Percentiles rank a stretch among this genome's conserved stretches.
These are phyloP conservation scores for Cutaneotrichosporon cavernicola DNA, from an alignment of 1,284 basidiomycete genomes.

Conservation along the genomic window DNA sequence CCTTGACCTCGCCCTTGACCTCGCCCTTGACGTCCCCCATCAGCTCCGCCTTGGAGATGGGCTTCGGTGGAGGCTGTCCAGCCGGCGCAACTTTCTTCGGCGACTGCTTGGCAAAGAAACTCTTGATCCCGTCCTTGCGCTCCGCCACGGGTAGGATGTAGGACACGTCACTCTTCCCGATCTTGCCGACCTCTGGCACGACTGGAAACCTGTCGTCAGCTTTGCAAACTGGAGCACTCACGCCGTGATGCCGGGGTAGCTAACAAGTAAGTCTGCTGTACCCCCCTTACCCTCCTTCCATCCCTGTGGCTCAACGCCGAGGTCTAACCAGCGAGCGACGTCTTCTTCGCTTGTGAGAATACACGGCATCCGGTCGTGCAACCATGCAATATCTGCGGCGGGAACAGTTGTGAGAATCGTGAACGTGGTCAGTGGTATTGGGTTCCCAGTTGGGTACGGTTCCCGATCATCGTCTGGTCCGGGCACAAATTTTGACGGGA, in stretches of 20 bases:
- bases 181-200: slow-evolving; percentile 84
- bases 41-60: slow-evolving; percentile 1
- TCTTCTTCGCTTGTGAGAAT: slow-evolving; percentile 67
- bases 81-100: slow-evolving; percentile 28
- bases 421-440: slow-evolving; percentile 71
- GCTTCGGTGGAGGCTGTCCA: neutral
- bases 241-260: slow-evolving; percentile 74
- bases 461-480: slow-evolving; percentile 34
- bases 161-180: slow-evolving; percentile 74
- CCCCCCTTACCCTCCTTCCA: slow-evolving; percentile 57
- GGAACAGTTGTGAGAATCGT: slow-evolving; percentile 84
- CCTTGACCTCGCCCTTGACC: neutral
- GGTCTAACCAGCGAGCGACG: slow-evolving; percentile 73
- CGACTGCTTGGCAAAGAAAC: slow-evolving; percentile 74
- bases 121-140: slow-evolving; percentile 82
- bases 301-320: slow-evolving; percentile 65
- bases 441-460: slow-evolving; percentile 55
- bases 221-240: slow-evolving; percentile 45
- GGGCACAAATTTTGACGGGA: slow-evolving; percentile 31
- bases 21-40: neutral
- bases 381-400: slow-evolving; percentile 66
- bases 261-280: slow-evolving; percentile 61
- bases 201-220: slow-evolving; percentile 69
- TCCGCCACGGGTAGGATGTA: slow-evolving; percentile 77
- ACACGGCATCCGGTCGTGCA: slow-evolving; percentile 91